Percentiles rank a stretch among this genome's conserved stretches.
Evolutionary conservation across 2,329 filamentous ascomycete species (phyloP).

Genomic region (Aspergillus novofumigatus): DNA sequence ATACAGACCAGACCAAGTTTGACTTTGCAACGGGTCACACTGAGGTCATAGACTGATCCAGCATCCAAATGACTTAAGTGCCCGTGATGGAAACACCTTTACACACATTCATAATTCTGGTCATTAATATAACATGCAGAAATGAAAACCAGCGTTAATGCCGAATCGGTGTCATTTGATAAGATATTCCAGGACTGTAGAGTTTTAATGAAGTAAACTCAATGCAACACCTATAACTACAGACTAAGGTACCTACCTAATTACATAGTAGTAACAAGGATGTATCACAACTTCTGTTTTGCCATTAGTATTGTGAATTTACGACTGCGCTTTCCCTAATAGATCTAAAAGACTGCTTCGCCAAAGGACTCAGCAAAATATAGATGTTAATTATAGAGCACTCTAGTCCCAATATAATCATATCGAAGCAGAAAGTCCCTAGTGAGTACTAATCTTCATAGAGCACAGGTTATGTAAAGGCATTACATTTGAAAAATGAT

Average conservation of each 20-base stretch:
- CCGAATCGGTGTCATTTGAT: no score
- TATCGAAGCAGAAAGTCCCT: background rate
- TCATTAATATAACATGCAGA: background rate
- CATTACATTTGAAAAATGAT: background rate
- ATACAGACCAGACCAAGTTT: background rate
- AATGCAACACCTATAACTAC: background rate
- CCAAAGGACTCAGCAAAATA: background rate
- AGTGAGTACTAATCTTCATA: background rate
- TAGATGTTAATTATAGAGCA: no score
- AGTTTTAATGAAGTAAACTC: background rate
- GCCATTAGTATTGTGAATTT: background rate
- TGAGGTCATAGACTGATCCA: conserved; percentile 4
- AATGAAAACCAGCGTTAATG: background rate
- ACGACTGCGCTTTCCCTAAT: background rate
- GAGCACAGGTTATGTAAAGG: background rate
- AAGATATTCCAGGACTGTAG: no score
- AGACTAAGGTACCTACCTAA: background rate
- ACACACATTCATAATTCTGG: background rate
- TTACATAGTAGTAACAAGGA: background rate
- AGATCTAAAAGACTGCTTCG: background rate
- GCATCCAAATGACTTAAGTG: background rate
- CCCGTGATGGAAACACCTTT: no score
- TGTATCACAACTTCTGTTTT: background rate
- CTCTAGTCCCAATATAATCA: no score
- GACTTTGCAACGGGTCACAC: background rate